phyloP scores from a whole-genome alignment of 352 stramenopile genomes.

The Peronospora belbahrii region DNA sequence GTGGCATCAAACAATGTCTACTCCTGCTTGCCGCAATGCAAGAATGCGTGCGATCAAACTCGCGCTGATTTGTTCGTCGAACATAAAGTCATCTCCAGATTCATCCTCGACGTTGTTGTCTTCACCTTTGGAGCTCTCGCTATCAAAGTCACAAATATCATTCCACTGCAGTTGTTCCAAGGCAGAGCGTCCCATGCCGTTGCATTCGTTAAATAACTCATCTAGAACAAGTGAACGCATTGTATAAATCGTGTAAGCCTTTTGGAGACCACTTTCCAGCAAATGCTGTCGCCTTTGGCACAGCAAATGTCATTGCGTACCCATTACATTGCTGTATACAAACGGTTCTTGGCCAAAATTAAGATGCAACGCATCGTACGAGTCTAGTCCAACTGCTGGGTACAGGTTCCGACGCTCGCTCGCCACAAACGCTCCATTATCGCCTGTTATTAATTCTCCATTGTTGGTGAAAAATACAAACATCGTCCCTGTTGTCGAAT shows the following conservation, averaged over 20 bases:
- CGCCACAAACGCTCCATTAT: constrained; percentile 25
- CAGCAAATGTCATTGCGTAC: constrained; percentile 3
- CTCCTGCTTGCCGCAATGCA: constrained; percentile 21
- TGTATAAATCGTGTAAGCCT: not conserved
- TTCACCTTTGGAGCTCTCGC: constrained; percentile 24
- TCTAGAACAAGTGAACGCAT: constrained; percentile 8
- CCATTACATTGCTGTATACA: constrained; percentile 17
- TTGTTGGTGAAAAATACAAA: constrained; percentile 75
- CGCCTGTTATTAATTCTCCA: constrained; percentile 42
- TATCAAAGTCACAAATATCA: constrained; percentile 37
- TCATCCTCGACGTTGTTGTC: constrained; percentile 5
- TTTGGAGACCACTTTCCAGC: not conserved
- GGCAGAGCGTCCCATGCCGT: constrained; percentile 14
- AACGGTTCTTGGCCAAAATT: constrained; percentile 85
- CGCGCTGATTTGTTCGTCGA: constrained; percentile 22
- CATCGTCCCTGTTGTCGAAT: constrained; percentile 8
- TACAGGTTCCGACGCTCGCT: constrained; percentile 58
- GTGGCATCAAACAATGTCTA: constrained; percentile 7
- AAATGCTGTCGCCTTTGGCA: not conserved
- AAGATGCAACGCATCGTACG: constrained; percentile 62
- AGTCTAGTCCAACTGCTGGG: constrained; percentile 81
- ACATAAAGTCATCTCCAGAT: constrained; percentile 11
- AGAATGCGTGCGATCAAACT: constrained; percentile 25
- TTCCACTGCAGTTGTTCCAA: constrained; percentile 49
- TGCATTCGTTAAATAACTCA: constrained; percentile 25